phyloP scores from a whole-genome alignment of 2,329 filamentous ascomycete species.

The Paecilomyces dactylethromorphus region DNA sequence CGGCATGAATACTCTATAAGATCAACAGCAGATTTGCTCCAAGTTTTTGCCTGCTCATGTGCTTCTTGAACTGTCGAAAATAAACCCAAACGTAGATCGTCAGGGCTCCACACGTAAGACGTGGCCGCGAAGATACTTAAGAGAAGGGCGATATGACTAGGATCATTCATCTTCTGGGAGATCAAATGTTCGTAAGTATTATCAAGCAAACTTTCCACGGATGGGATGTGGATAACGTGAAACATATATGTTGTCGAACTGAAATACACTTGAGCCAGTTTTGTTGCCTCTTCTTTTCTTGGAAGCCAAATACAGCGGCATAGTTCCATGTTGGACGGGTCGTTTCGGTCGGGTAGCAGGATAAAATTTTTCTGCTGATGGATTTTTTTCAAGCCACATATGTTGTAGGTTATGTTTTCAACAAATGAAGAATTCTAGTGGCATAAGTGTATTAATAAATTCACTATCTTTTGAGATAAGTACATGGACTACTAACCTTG shows the following conservation, averaged over 20 bases:
- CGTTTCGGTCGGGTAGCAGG: neutral
- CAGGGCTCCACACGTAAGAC: constrained; percentile 23
- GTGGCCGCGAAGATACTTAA: constrained; percentile 26
- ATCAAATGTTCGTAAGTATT: constrained; percentile 19
- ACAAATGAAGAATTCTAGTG: no score
- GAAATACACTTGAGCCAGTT: constrained; percentile 26
- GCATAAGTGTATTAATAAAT: no score
- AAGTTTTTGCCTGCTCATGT: constrained; percentile 18
- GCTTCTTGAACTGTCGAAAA: constrained; percentile 17
- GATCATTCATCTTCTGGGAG: constrained; percentile 12
- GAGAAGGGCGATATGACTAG: constrained; percentile 22
- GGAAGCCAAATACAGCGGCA: constrained; percentile 26
- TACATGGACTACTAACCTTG: no score
- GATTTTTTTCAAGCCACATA: neutral
- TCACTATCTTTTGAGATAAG: no score
- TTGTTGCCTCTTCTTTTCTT: constrained; percentile 22
- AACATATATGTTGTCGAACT: constrained; percentile 25
- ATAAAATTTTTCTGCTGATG: constrained; percentile 1
- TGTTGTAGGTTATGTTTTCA: no score
- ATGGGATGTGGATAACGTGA: constrained; percentile 27
- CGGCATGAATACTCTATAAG: constrained; percentile 25
- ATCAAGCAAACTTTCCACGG: constrained; percentile 18
- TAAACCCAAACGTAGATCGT: constrained; percentile 7
- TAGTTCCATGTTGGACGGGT: constrained; percentile 4
- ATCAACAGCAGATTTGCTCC: constrained; percentile 25